phyloP scores from a whole-genome alignment of 495 filamentous ascomycete species.

The Amniculicola lignicola region DNA sequence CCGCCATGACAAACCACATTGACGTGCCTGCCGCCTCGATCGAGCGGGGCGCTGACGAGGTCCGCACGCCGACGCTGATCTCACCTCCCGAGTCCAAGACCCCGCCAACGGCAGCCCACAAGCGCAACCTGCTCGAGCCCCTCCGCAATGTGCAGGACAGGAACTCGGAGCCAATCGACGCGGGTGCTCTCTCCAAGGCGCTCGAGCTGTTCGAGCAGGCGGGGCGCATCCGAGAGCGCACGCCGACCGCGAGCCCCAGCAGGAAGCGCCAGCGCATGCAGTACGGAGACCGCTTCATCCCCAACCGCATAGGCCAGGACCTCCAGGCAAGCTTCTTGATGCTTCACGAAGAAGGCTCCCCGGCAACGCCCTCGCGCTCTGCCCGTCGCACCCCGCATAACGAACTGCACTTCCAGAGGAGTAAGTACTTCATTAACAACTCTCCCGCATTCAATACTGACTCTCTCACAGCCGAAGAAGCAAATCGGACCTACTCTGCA shows the following conservation, averaged over 20 bases:
- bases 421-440: slow-evolving; percentile 51
- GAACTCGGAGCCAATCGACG: slow-evolving; percentile 58
- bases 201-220: slow-evolving; percentile 62
- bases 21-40: slow-evolving; percentile 9
- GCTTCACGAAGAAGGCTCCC: slow-evolving; percentile 85
- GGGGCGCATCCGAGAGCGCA: slow-evolving; percentile 61
- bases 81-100: slow-evolving; percentile 48
- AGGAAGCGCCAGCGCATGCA: slow-evolving; percentile 81
- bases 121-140: slow-evolving; percentile 40
- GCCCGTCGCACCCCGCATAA: slow-evolving; percentile 83
- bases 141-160: slow-evolving; percentile 37
- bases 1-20: slow-evolving; percentile 5
- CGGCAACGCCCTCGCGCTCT: slow-evolving; percentile 79
- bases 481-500: slow-evolving; percentile 86
- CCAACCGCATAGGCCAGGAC: slow-evolving; percentile 89
- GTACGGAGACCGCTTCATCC: slow-evolving; percentile 94
- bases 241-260: slow-evolving; percentile 73
- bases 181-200: slow-evolving; percentile 59
- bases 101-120: slow-evolving; percentile 43
- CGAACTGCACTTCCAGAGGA: slow-evolving; percentile 89
- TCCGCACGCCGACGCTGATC: slow-evolving; percentile 37
- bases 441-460: slow-evolving; percentile 37
- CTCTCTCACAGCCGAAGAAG: slow-evolving; percentile 73
- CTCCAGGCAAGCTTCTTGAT: slow-evolving; percentile 86
- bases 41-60: slow-evolving; percentile 13